Base-by-base conservation (phyloP, 176 grass and related monocot species). In the Pontederia paniculata region DNA sequence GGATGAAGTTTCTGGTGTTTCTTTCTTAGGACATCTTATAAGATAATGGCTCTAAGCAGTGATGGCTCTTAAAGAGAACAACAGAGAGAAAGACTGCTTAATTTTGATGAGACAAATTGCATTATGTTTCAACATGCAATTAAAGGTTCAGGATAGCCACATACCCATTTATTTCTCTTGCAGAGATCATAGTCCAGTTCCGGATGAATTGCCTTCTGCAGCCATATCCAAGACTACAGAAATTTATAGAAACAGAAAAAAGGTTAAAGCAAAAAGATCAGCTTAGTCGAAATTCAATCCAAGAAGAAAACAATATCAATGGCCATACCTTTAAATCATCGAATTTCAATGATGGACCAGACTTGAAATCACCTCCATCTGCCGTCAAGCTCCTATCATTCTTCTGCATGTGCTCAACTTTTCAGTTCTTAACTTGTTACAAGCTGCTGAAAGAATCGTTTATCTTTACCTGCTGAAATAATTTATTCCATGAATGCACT, bases 181-280 rank as follows among this genome's bases (percentile, higher is more conserved):
- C 71, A 81, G 50, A 82, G 70, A 81, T 98, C 86, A 55, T 98
- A 98, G 54, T 98, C 86, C 70, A 98, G 65, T 62, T 91, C 93
- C 17, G 93, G 93, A 55, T 98, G 93, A 76, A 98, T 91, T 54
- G 93, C 80, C 77, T 98, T 98, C 72, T 98, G 93, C 67, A 98
- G 61, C 93, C 86, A 98, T 73, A 98, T 88, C 86, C 86, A 98
- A 63, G 93, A 88, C 93, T 98, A 58, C n/a, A 73, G 65, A 83
- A 42, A 22, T 23, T 43, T 13, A 60, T 41, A 44, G 42, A 60
- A 59, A 22, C 13, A 25, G 8, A 47, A 6, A 18, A 61, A 20
- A 17, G 46, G 15, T 23, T 21, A 60, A 45, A 42, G 20, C 15
- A 63, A 25, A 15, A 21, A 62, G 10, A 47, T 46, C 10, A 43